phyloP scores from a whole-genome alignment of 495 filamentous ascomycete species.

The Hyaloscypha hepaticicola region DNA sequence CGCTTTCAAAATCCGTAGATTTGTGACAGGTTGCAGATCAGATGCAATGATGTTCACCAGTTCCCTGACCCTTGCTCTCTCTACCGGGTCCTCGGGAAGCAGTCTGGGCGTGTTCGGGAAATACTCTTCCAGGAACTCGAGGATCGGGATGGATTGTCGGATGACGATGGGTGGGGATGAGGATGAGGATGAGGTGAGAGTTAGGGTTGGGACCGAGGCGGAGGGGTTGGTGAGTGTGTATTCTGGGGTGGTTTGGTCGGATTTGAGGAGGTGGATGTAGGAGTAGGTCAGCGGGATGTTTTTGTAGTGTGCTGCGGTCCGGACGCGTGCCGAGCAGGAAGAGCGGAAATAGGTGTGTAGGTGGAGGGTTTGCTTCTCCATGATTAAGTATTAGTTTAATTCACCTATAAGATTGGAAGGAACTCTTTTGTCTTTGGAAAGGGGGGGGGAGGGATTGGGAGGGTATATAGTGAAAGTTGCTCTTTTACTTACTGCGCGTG shows the following conservation, averaged over 20 bases:
- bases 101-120: constrained; percentile 35
- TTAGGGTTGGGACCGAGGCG: constrained; percentile 51
- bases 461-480: not conserved
- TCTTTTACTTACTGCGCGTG: not conserved
- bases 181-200: constrained; percentile 28
- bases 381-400: not conserved
- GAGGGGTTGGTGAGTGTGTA: constrained; percentile 47
- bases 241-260: constrained; percentile 39
- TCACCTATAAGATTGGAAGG: not conserved
- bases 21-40: constrained; percentile 53
- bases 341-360: constrained; percentile 57
- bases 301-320: constrained; percentile 51
- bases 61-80: constrained; percentile 42
- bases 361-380: not conserved
- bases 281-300: constrained; percentile 38
- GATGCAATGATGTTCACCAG: constrained; percentile 47
- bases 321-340: constrained; percentile 54
- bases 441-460: not conserved
- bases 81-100: constrained; percentile 35
- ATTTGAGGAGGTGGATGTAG: constrained; percentile 46
- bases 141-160: constrained; percentile 50
- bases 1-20: constrained; percentile 44
- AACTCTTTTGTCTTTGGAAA: not conserved
- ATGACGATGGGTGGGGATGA: constrained; percentile 38
- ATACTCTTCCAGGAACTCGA: constrained; percentile 54